phyloP scores from a whole-genome alignment of 78 protist species.

The Dictyostelium capitatum region DNA sequence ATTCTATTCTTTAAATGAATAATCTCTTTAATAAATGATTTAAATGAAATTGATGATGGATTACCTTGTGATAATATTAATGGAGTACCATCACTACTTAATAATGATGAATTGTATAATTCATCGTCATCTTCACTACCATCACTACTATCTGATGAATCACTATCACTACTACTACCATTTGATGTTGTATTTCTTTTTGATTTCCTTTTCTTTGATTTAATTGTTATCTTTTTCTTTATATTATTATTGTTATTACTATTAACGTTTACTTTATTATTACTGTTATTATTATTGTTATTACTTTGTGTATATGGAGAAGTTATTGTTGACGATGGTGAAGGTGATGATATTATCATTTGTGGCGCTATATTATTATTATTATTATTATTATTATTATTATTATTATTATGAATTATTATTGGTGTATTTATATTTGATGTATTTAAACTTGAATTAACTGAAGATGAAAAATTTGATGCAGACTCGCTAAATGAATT shows the following conservation, averaged over 20 bases:
- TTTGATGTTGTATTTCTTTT: not conserved
- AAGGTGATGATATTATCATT: not conserved
- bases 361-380: not conserved
- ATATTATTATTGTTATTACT: not conserved
- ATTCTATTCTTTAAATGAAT: slow-evolving; percentile 62
- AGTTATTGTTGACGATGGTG: not conserved
- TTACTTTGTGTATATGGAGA: not conserved
- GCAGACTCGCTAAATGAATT: not conserved
- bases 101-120: not conserved
- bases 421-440: not conserved
- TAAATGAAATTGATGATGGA: slow-evolving; percentile 41
- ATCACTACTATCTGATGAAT: slow-evolving; percentile 40
- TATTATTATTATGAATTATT: not conserved
- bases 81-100: slow-evolving; percentile 34
- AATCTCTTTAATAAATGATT: slow-evolving; percentile 71
- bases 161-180: not conserved
- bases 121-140: not conserved
- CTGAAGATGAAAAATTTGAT: not conserved
- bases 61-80: slow-evolving; percentile 35
- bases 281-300: not conserved
- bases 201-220: not conserved
- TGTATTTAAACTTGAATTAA: not conserved
- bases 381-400: slow-evolving; percentile 2
- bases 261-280: not conserved
- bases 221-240: not conserved